Base-by-base conservation (phyloP, 805 yeast species). In the Pichia nanzhaoensis region DNA sequence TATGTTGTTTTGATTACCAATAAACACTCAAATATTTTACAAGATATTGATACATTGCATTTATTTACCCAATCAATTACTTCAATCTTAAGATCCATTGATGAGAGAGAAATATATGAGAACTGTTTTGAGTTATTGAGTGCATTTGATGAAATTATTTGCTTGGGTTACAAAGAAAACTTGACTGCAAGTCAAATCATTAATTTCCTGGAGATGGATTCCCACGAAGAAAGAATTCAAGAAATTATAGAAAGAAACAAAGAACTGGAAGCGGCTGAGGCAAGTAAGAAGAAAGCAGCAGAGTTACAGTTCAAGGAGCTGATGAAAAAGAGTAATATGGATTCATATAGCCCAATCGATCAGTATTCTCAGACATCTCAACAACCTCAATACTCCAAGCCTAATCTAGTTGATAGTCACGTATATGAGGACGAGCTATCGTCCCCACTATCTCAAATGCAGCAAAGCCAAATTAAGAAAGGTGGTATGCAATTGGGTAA, bases 141-240 rank as follows among this genome's bases (percentile, higher is more conserved):
- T 59, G 95, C 97, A 3, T 91, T 93, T 59, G 99, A 93, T 64
- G 99, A 93, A 67, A 85, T 93, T 45, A 80, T 93, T 55, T 80
- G 80, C 43, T 71, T 87, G 67, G 99, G 99, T 16, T 88, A 83
- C 70, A 80, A 86, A 53, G 99, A 93, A 64, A 84, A 88, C 65
- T 69, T 91, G 53, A 78, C 93, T 1, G 63, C 83, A 52, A 64
- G 80, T 48, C 98, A 93, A 69, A 84, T 93, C 52, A 80, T 78
- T 63, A 86, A 95, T 12, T 91, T 86, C 67, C 71, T 93, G 69
- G 91, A 88, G 61, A 91, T 93, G 98, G 98, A 93, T 67, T 85
- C 95, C 34, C 97, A 93, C 64, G 99, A 93, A 68, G 99, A 93
- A 69, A 91, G 87, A 72, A 91, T 95, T 60, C 98, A 93, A 71